phyloP scores from a whole-genome alignment of 208 protist genomes.

The Balamuthia mandrillaris region DNA sequence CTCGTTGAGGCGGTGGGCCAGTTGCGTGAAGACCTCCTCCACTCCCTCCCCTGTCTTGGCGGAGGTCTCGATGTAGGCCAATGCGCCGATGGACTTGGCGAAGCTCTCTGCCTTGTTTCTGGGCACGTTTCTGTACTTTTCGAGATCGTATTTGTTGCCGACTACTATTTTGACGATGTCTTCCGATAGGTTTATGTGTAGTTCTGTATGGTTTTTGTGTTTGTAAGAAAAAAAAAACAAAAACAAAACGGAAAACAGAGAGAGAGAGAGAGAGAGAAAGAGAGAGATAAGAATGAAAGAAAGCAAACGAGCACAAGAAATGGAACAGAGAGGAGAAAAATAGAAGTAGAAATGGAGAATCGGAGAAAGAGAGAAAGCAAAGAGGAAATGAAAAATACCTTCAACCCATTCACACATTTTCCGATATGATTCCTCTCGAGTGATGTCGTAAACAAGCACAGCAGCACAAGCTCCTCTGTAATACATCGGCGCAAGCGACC shows the following conservation, averaged over 20 bases:
- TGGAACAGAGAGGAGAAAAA: too few relatives aligned
- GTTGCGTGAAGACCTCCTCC: neutral
- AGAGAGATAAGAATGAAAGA: too few relatives aligned
- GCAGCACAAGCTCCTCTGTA: conserved; percentile 80
- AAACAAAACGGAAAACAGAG: too few relatives aligned
- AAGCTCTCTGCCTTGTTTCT: neutral
- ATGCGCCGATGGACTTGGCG: neutral
- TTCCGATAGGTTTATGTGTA: neutral
- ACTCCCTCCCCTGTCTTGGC: conserved; percentile 21
- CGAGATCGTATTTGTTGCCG: conserved; percentile 10
- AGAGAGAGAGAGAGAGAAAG: too few relatives aligned
- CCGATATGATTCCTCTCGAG: conserved; percentile 48
- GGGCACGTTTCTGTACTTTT: conserved; percentile 24
- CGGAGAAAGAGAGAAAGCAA: too few relatives aligned
- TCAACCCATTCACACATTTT: conserved; percentile 27
- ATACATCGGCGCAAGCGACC: conserved; percentile 86
- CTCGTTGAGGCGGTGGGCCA: conserved; percentile 20
- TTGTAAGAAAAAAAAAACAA: too few relatives aligned
- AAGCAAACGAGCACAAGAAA: too few relatives aligned
- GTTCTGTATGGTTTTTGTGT: too few relatives aligned
- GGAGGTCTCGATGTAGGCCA: conserved; percentile 4
- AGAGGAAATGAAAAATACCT: too few relatives aligned
- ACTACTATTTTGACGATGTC: conserved; percentile 18
- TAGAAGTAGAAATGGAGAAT: too few relatives aligned
- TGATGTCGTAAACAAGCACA: conserved; percentile 87